Conservation (phyloP, 768 basidiomycete genomes). For the Phlegmacium glaucopus region DNA sequence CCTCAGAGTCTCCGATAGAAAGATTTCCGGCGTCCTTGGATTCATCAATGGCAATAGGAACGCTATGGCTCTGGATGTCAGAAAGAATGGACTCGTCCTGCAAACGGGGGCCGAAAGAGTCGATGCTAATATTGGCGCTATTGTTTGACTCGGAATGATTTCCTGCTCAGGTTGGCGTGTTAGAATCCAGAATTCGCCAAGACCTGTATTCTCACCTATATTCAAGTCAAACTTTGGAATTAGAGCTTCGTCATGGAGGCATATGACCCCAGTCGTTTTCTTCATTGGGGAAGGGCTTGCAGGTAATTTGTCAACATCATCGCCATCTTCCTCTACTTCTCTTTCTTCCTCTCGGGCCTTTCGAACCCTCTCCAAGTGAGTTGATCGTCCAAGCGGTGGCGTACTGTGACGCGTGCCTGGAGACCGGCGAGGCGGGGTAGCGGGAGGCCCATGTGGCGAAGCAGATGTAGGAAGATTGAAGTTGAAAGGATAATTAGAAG, state of each 20-base stretch:
- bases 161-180: too few species aligned
- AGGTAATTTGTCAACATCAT: constrained; percentile 29
- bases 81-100: constrained; percentile 23
- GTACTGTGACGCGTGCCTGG: constrained; percentile 28
- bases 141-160: too few species aligned
- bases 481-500: constrained; percentile 21
- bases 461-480: constrained; percentile 28
- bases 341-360: constrained; percentile 27
- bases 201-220: constrained; percentile 13
- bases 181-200: too few species aligned
- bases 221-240: constrained; percentile 31
- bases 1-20: constrained; percentile 27
- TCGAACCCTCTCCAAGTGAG: constrained; percentile 28
- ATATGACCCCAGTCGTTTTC: constrained; percentile 5
- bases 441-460: constrained; percentile 31
- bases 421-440: constrained; percentile 33
- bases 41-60: constrained; percentile 18
- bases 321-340: constrained; percentile 22
- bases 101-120: constrained; percentile 21
- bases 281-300: constrained; percentile 38
- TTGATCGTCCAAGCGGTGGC: constrained; percentile 36
- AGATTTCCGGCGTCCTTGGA: constrained; percentile 24
- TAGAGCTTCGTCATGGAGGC: constrained; percentile 21
- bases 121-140: constrained; percentile 17
- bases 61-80: constrained; percentile 14